Evolutionary conservation across 225 moss, liverwort and hornwort species (phyloP).

Genomic region (Asterella californica): DNA sequence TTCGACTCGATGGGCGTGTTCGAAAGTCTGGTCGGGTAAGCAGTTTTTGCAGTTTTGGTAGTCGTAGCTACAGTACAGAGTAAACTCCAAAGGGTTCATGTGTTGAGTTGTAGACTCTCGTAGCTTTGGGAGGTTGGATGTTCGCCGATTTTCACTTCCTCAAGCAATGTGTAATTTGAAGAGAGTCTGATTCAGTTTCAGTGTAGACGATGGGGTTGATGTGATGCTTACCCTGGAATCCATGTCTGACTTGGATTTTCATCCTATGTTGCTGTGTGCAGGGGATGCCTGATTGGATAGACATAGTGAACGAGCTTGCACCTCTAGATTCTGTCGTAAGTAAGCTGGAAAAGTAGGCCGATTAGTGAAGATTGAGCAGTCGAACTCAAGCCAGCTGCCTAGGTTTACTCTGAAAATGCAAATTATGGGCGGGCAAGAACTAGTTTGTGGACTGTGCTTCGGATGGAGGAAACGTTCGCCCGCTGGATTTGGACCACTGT

Average conservation of each 20-base stretch:
- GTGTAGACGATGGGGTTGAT: background rate
- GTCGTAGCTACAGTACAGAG: background rate
- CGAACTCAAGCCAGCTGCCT: background rate
- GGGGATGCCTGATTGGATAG: slow-evolving; percentile 74
- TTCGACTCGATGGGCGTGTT: slow-evolving; percentile 76
- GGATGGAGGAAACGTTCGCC: background rate
- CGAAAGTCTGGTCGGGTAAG: slow-evolving; percentile 82
- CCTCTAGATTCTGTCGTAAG: slow-evolving; percentile 82
- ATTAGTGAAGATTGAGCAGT: background rate
- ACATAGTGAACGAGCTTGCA: slow-evolving; percentile 73
- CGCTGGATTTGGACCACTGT: background rate
- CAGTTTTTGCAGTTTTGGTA: background rate
- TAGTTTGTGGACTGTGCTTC: background rate
- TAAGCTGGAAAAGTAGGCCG: slow-evolving; percentile 59
- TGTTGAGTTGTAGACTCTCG: background rate
- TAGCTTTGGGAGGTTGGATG: background rate
- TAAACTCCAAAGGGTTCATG: background rate
- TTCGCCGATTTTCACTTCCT: background rate
- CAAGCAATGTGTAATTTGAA: background rate
- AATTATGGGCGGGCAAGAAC: background rate
- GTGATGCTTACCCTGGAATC: background rate
- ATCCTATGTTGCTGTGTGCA: slow-evolving; percentile 18
- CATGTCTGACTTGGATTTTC: background rate
- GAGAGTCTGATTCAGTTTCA: background rate
- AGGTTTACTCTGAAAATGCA: background rate